Evolutionary conservation across 257 asterid genomes (phyloP).

Genomic region (Plantago ovata): DNA sequence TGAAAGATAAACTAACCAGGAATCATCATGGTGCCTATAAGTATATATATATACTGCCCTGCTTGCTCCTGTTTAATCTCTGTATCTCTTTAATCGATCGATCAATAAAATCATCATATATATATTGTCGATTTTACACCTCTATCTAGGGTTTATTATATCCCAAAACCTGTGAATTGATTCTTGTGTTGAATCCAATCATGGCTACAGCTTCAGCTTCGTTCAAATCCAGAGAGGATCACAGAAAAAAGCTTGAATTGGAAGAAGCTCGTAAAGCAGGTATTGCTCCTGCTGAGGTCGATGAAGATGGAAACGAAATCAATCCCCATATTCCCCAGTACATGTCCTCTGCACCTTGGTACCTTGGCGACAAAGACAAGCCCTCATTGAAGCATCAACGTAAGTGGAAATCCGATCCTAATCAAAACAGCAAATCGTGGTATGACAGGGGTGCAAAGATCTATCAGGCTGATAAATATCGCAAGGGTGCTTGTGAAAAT

Average conservation of each 20-base stretch:
- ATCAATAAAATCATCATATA: no score
- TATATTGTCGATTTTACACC: no score
- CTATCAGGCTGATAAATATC: conserved; percentile 75
- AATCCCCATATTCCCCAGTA: conserved; percentile 99
- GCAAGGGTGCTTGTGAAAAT: conserved; percentile 94
- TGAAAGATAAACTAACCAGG: no score
- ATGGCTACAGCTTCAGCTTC: conserved; percentile 42
- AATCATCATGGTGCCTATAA: no score
- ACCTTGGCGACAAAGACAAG: conserved; percentile 71
- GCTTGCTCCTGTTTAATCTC: no score
- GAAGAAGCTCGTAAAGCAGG: conserved; percentile 99
- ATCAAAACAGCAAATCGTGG: conserved; percentile 68
- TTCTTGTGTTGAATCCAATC: no score
- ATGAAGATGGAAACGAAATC: conserved; percentile 97
- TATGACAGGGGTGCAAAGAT: conserved; percentile 87
- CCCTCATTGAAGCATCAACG: conserved; percentile 98
- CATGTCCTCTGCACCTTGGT: conserved; percentile 98
- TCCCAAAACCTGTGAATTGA: no score
- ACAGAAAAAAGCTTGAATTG: conserved; percentile 81
- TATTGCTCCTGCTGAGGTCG: conserved; percentile 95
- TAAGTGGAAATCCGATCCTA: conserved; percentile 92
- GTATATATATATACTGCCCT: no score
- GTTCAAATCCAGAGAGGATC: conserved; percentile 96
- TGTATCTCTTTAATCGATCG: no score
- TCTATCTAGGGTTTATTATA: no score